Evolutionary conservation across 2,329 filamentous ascomycete genomes (phyloP), one percentile per base, ranked within the genome.

Genomic region (Claviceps africana): DNA sequence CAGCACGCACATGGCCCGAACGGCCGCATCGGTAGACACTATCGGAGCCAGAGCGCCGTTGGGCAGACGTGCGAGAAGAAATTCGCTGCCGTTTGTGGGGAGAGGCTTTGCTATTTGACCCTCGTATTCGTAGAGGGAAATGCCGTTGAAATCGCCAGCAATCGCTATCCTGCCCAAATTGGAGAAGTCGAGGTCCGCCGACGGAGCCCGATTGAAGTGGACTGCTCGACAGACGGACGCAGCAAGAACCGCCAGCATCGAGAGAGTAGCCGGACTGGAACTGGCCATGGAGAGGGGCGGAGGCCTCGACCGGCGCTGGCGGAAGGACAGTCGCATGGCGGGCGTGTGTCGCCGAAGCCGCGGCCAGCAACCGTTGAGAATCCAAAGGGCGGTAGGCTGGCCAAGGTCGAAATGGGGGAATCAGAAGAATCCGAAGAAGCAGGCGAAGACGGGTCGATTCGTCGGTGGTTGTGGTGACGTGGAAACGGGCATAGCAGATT

Each of bases 1-100:
- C 60, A 91, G 87, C 21, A 84, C 72, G 71, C 93, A 98, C 86
- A 98, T 93, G 57, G 88, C 78, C 62, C 83, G 78, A 62, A 98
- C 95, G 48, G 85, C 82, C 53, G 85, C 90, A 68, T 97, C 88
- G 45, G 89, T 84, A 42, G 81, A 76, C 51, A 84, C 79, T 48
- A 96, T 71, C 19, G 82, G 79, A 21, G 83, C 77, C 58, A 96
- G 88, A 30, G 82, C 81, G 60, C 90, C 89, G 69, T 95, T 93
- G 3, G 93, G 91, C 58, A 95, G 80, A 50, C 83, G 81, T 21
- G 85, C 81, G 51, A 96, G 77, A 42, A 98, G 78, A 19, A 87
- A 85, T 62, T 90, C 82, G 61, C 83, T 88, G 64, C 86, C 88
- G 73, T 95, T 89, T 54, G 77, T 79, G 61, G 71, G 81, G 60